Evolutionary conservation across 2,329 filamentous ascomycete species (phyloP).

Genomic region (Colletotrichum sp.): DNA sequence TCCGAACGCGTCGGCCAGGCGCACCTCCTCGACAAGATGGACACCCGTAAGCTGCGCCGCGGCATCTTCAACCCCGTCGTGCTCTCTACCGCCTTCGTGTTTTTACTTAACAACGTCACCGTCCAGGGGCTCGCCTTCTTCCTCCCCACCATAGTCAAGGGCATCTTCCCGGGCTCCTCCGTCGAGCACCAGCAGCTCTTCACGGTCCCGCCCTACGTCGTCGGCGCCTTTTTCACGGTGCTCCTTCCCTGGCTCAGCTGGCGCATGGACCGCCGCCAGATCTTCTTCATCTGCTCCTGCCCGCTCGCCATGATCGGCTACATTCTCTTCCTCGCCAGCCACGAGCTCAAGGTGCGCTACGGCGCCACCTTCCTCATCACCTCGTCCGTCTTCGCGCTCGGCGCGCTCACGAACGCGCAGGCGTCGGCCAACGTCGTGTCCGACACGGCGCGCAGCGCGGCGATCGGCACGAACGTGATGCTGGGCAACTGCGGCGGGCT

Average conservation of each 20-base stretch:
- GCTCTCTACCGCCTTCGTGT: slow-evolving; percentile 58
- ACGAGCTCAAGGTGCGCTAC: slow-evolving; percentile 54
- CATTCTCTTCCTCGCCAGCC: slow-evolving; percentile 64
- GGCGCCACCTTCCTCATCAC: slow-evolving; percentile 69
- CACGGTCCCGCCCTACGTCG: slow-evolving; percentile 68
- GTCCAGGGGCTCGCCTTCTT: slow-evolving; percentile 72
- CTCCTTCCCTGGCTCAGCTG: slow-evolving; percentile 61
- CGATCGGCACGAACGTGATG: slow-evolving; percentile 67
- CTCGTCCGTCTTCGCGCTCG: slow-evolving; percentile 63
- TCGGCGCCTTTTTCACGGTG: slow-evolving; percentile 65
- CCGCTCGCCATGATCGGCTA: slow-evolving; percentile 67
- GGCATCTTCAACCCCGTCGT: slow-evolving; percentile 66
- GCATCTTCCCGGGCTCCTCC: slow-evolving; percentile 63
- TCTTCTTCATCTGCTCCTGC: slow-evolving; percentile 59
- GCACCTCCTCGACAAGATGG: slow-evolving; percentile 65
- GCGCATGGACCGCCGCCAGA: slow-evolving; percentile 56
- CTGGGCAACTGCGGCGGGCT: slow-evolving; percentile 63
- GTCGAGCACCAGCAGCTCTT: slow-evolving; percentile 66
- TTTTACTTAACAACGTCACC: slow-evolving; percentile 69
- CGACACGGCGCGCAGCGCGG: slow-evolving; percentile 66
- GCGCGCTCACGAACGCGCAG: slow-evolving; percentile 66
- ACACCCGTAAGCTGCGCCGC: slow-evolving; percentile 58
- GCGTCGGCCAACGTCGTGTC: slow-evolving; percentile 68
- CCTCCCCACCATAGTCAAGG: slow-evolving; percentile 66
- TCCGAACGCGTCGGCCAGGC: slow-evolving; percentile 62